These are phyloP conservation scores for Adansonia digitata DNA, from an alignment of 345 rosid genomes.

Conservation along the genomic window DNA sequence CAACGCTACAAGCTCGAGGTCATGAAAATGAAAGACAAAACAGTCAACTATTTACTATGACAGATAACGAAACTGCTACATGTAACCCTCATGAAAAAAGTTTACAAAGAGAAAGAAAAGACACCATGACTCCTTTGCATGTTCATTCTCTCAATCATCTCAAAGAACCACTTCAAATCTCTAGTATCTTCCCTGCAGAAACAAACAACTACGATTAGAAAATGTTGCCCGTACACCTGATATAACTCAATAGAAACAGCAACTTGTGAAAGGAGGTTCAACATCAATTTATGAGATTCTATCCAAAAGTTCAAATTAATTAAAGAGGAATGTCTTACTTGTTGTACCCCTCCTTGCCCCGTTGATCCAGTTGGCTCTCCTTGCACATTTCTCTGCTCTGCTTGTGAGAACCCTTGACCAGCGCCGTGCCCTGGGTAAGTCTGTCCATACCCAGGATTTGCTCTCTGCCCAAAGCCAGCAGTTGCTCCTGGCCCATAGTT, in stretches of 20 bases:
- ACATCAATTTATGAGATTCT: neutral
- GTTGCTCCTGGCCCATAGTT: conserved; percentile 16
- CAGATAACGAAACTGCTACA: neutral
- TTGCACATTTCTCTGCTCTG: conserved; percentile 33
- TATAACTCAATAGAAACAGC: neutral
- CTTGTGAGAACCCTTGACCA: conserved; percentile 27
- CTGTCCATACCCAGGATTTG: conserved; percentile 26
- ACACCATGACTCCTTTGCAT: neutral
- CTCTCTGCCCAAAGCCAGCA: conserved; percentile 27
- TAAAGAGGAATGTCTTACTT: conserved; percentile 28
- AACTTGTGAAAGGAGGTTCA: neutral
- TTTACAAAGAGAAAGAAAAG: neutral
- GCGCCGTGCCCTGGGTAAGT: conserved; percentile 18
- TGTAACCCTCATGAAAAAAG: neutral
- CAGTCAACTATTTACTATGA: conserved; percentile 5
- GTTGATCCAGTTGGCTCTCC: conserved; percentile 38
- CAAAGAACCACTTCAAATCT: neutral
- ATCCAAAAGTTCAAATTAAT: neutral
- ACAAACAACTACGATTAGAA: neutral
- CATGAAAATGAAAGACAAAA: neutral
- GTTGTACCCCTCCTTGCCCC: conserved; percentile 37
- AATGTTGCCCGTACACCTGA: neutral
- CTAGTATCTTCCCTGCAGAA: conserved; percentile 38
- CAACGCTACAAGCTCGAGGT: neutral
- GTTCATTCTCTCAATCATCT: neutral